phyloP scores from a whole-genome alignment of 2,329 filamentous ascomycete species.

The Trichophyton mentagrophytes region DNA sequence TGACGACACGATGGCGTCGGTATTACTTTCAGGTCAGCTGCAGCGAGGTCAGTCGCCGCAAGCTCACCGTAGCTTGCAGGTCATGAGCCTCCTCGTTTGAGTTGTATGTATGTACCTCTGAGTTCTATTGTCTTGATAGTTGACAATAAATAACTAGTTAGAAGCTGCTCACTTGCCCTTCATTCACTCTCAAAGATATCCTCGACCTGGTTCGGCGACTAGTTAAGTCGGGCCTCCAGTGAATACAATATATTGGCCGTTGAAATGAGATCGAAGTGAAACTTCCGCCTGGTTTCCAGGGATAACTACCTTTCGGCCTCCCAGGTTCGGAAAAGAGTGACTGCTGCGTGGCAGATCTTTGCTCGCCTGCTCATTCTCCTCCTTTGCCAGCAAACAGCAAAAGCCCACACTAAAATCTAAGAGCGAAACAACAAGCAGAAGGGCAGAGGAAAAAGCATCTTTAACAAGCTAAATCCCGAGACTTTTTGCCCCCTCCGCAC shows the following conservation, averaged over 20 bases:
- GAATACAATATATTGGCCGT: not conserved
- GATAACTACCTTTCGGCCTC: not conserved
- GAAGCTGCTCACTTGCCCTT: not conserved
- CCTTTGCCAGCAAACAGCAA: not conserved
- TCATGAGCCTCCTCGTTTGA: not conserved
- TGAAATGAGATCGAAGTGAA: not conserved
- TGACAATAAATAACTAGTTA: not conserved
- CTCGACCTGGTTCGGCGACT: not conserved
- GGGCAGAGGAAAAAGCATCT: not conserved
- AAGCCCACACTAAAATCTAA: not conserved
- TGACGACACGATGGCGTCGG: not conserved
- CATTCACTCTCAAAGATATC: not conserved
- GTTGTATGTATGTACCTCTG: conserved; percentile 1
- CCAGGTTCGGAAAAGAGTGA: not conserved
- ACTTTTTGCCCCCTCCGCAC: conserved; percentile 3
- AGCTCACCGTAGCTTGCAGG: not conserved
- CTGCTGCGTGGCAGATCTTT: conserved; percentile 1
- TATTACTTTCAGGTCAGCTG: conserved; percentile 1
- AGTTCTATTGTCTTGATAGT: not conserved
- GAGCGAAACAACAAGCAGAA: not conserved
- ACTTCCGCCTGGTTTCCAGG: not conserved
- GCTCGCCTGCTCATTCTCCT: not conserved
- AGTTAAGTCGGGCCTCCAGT: not conserved
- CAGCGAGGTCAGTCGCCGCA: not conserved
- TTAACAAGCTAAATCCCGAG: conserved; percentile 4